Conservation (phyloP, 2,329 filamentous ascomycete species). For the Thelonectria blattea region DNA sequence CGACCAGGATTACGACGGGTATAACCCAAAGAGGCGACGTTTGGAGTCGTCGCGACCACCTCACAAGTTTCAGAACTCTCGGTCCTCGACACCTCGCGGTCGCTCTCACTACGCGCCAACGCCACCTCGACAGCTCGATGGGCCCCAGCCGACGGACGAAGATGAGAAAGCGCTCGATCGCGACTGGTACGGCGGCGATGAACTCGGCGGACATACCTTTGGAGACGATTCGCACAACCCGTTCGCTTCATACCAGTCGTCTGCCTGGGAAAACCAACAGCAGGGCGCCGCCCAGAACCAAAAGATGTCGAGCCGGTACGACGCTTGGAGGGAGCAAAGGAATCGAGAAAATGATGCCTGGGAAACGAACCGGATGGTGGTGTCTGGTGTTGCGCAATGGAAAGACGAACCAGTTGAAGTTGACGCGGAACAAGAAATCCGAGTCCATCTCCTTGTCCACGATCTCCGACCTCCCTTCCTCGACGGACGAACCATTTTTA, state of each 20-base stretch:
- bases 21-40: constrained; percentile 48
- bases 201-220: constrained; percentile 80
- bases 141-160: constrained; percentile 68
- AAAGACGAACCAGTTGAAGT: constrained; percentile 83
- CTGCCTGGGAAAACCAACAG: constrained; percentile 75
- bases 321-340: constrained; percentile 77
- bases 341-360: constrained; percentile 96
- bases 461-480: constrained; percentile 93
- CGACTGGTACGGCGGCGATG: constrained; percentile 92
- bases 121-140: constrained; percentile 48
- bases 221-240: constrained; percentile 94
- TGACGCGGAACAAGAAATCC: constrained; percentile 87
- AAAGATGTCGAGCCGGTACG: constrained; percentile 76
- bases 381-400: constrained; percentile 91
- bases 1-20: constrained; percentile 46
- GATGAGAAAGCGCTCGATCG: constrained; percentile 81
- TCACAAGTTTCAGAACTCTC: constrained; percentile 41
- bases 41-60: constrained; percentile 43
- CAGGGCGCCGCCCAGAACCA: constrained; percentile 80
- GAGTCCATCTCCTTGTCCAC: constrained; percentile 90
- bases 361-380: constrained; percentile 98
- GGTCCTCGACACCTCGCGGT: constrained; percentile 42
- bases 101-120: constrained; percentile 52
- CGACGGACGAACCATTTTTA: constrained; percentile 94
- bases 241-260: constrained; percentile 77